Evolutionary conservation across 1,284 basidiomycete genomes (phyloP).

Genomic region (Ganoderma leucocontextum): DNA sequence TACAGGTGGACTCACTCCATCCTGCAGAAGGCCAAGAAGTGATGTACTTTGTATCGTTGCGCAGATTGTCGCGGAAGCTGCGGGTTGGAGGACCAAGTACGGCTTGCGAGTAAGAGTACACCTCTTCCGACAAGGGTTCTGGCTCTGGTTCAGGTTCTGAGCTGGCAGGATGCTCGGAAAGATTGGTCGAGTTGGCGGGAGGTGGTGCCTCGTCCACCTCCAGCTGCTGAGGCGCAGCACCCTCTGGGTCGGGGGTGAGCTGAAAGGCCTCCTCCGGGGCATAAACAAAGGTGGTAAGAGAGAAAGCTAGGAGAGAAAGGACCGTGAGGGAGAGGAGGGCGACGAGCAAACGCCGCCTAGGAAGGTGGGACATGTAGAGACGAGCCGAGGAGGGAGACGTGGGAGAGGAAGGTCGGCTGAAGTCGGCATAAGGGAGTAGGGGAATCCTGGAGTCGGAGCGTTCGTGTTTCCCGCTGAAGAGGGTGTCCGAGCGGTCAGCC

Average conservation of each 20-base stretch:
- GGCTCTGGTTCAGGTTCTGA: slow-evolving; percentile 38
- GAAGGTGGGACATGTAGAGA: slow-evolving; percentile 23
- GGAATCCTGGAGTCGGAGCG: slow-evolving; percentile 40
- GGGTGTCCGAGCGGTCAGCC: slow-evolving; percentile 21
- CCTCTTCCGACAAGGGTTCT: slow-evolving; percentile 14
- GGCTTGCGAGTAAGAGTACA: slow-evolving; percentile 35
- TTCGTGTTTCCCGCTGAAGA: slow-evolving; percentile 17
- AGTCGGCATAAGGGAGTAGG: slow-evolving; percentile 38
- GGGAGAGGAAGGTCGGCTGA: slow-evolving; percentile 28
- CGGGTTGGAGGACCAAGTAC: slow-evolving; percentile 59
- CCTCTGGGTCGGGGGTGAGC: slow-evolving; percentile 28
- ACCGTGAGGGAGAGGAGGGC: slow-evolving; percentile 42
- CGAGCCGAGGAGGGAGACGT: slow-evolving; percentile 22
- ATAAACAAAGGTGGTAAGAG: slow-evolving; percentile 24
- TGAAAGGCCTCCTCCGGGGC: slow-evolving; percentile 6
- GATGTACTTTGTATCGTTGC: slow-evolving; percentile 66
- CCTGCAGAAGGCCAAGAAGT: slow-evolving; percentile 75
- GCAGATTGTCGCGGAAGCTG: slow-evolving; percentile 66
- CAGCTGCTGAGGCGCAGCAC: slow-evolving; percentile 34
- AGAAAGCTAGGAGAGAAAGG: slow-evolving; percentile 44
- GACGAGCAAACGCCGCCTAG: slow-evolving; percentile 38
- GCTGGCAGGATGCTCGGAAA: background rate
- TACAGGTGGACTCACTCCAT: slow-evolving; percentile 59
- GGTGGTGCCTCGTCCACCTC: slow-evolving; percentile 5
- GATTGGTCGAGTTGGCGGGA: background rate